Evolutionary conservation across 352 stramenopile species (phyloP).

Genomic region (Pythium oligandrum): DNA sequence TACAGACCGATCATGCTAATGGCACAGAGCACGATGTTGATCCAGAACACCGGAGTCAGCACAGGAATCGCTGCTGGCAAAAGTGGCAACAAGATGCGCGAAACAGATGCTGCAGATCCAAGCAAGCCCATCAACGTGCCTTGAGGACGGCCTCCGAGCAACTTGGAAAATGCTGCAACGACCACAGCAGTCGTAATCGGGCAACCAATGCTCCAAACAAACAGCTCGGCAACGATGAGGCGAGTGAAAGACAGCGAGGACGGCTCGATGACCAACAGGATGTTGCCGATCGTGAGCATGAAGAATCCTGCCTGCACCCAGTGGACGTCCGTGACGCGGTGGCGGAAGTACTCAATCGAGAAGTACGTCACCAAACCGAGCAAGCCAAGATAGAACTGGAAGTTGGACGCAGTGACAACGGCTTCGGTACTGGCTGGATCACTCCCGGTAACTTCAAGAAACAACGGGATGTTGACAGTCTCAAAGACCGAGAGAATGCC

Average conservation of each 20-base stretch:
- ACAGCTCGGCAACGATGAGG: conserved; percentile 48
- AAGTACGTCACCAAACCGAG: conserved; percentile 76
- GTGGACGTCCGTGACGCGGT: conserved; percentile 56
- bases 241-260: conserved; percentile 40
- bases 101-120: conserved; percentile 64
- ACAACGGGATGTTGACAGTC: conserved; percentile 81
- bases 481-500: conserved; percentile 81
- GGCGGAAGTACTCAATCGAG: conserved; percentile 72
- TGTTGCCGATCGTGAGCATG: conserved; percentile 57
- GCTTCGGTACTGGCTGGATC: conserved; percentile 43
- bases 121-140: conserved; percentile 78
- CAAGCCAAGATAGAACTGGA: conserved; percentile 76
- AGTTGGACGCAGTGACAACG: conserved; percentile 70
- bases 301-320: conserved; percentile 69
- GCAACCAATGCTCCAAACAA: conserved; percentile 79
- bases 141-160: conserved; percentile 68
- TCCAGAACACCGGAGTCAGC: conserved; percentile 69
- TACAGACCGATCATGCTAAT: conserved; percentile 52
- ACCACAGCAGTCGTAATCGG: conserved; percentile 74
- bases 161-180: conserved; percentile 70
- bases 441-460: conserved; percentile 59
- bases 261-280: conserved; percentile 45
- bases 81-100: conserved; percentile 70
- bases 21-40: conserved; percentile 57
- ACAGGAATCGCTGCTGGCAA: conserved; percentile 60